Evolutionary conservation across 73 alveolate species (phyloP).

Genomic region (Paramecium bursaria): DNA sequence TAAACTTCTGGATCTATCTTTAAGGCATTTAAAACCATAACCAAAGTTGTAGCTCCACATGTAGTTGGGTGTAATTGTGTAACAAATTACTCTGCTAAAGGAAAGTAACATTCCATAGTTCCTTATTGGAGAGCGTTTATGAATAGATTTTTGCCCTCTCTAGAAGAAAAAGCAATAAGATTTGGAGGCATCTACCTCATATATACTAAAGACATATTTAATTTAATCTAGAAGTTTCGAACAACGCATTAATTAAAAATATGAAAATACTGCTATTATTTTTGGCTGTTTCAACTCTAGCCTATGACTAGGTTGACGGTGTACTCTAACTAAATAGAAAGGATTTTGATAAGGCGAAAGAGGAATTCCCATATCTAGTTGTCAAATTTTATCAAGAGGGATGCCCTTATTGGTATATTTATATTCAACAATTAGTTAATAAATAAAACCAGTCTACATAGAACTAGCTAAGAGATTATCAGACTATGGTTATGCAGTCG

Average conservation of each 20-base stretch:
- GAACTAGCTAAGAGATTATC: neutral
- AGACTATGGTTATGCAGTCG: conserved; percentile 40
- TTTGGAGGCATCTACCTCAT: conserved; percentile 62
- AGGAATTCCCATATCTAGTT: conserved; percentile 11
- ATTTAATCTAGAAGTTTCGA: too few relatives aligned
- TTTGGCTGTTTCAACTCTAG: too few relatives aligned
- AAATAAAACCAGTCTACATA: conserved; percentile 31
- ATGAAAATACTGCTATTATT: too few relatives aligned
- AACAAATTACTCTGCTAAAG: conserved; percentile 76
- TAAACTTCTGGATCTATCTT: conserved; percentile 74
- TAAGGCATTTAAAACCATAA: conserved; percentile 77
- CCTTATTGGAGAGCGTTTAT: conserved; percentile 73
- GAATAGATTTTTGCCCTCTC: conserved; percentile 72
- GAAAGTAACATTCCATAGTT: conserved; percentile 78
- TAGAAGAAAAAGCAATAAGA: conserved; percentile 70
- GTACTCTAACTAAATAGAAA: too few relatives aligned
- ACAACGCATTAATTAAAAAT: too few relatives aligned
- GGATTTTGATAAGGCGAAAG: too few relatives aligned
- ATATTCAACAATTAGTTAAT: neutral
- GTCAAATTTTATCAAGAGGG: neutral
- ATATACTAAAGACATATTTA: too few relatives aligned
- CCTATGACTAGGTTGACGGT: too few relatives aligned
- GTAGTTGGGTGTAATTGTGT: conserved; percentile 78
- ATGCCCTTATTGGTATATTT: conserved; percentile 46
- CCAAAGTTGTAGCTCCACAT: conserved; percentile 79